A percentile compares a stretch with the other conserved stretches of the same genome.
Conservation (phyloP, 2,329 filamentous ascomycete species). For the Alternaria gansuensis region DNA sequence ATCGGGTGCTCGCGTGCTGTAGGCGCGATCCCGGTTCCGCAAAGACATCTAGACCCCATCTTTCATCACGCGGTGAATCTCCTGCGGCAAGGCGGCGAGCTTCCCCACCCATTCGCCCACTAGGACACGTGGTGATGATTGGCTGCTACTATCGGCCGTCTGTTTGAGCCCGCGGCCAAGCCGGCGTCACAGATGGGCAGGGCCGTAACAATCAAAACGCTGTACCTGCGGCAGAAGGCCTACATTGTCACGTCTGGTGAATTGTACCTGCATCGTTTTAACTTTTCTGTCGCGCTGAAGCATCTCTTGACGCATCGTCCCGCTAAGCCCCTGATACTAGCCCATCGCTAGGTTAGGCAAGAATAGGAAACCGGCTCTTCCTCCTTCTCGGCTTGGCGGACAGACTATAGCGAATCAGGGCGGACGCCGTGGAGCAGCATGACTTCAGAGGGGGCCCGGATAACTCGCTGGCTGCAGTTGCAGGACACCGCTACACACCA, state of each 20-base stretch:
- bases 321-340: constrained; percentile 34
- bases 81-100: constrained; percentile 12
- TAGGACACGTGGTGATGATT: constrained; percentile 27
- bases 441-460: constrained; percentile 34
- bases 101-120: constrained; percentile 13
- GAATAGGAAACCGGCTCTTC: constrained; percentile 22
- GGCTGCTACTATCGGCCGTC: constrained; percentile 13
- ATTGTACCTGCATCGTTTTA: constrained; percentile 27
- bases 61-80: constrained; percentile 17
- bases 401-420: constrained; percentile 31
- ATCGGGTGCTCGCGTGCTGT: constrained; percentile 16
- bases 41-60: constrained; percentile 13
- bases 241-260: background rate
- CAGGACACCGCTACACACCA: constrained; percentile 36
- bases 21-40: background rate
- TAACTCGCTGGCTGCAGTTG: constrained; percentile 46
- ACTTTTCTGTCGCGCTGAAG: constrained; percentile 18
- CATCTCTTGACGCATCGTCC: constrained; percentile 27
- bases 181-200: constrained; percentile 23
- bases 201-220: constrained; percentile 17
- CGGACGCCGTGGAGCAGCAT: constrained; percentile 27
- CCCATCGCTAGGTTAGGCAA: constrained; percentile 11
- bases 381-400: constrained; percentile 13
- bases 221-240: constrained; percentile 8
- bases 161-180: constrained; percentile 7